Percentiles rank a stretch among this genome's conserved stretches.
Conservation (phyloP, 352 stramenopile species). For the Globisporangium viniferum region DNA sequence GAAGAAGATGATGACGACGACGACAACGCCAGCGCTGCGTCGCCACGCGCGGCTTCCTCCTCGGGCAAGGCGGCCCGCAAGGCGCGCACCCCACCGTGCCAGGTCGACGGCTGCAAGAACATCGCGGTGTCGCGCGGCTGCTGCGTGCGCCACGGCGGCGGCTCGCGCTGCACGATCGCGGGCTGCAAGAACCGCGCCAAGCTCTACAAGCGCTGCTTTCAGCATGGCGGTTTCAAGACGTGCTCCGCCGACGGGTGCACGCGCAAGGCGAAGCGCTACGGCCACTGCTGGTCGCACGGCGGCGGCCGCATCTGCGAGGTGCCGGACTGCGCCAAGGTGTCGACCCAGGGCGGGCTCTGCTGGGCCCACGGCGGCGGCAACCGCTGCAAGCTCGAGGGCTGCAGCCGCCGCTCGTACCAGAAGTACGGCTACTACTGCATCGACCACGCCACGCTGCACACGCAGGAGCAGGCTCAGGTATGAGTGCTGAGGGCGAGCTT, state of each 20-base stretch:
- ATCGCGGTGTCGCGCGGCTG: slow-evolving; percentile 51
- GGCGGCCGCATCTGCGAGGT: slow-evolving; percentile 66
- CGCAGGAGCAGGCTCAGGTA: slow-evolving; percentile 3
- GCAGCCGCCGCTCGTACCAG: slow-evolving; percentile 70
- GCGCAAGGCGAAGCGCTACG: slow-evolving; percentile 78
- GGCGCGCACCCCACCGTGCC: slow-evolving; percentile 53
- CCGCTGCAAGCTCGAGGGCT: slow-evolving; percentile 60
- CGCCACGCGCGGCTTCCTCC: neutral
- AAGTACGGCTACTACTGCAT: slow-evolving; percentile 77
- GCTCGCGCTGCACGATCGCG: slow-evolving; percentile 36
- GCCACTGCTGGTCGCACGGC: slow-evolving; percentile 73
- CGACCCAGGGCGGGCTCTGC: slow-evolving; percentile 63
- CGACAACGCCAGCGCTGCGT: slow-evolving; percentile 4
- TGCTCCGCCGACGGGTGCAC: slow-evolving; percentile 61
- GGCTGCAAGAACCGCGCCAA: slow-evolving; percentile 71
- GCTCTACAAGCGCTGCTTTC: slow-evolving; percentile 74
- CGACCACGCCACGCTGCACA: slow-evolving; percentile 32
- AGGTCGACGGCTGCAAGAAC: slow-evolving; percentile 65
- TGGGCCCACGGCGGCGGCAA: slow-evolving; percentile 82
- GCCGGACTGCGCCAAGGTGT: slow-evolving; percentile 58
- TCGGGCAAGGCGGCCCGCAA: slow-evolving; percentile 21
- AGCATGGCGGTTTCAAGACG: slow-evolving; percentile 69
- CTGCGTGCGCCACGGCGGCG: slow-evolving; percentile 37
- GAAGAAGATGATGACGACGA: slow-evolving; percentile 15
- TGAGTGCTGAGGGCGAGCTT: neutral